Base-by-base conservation (phyloP, 306 rosid species). In the Senna tora region DNA sequence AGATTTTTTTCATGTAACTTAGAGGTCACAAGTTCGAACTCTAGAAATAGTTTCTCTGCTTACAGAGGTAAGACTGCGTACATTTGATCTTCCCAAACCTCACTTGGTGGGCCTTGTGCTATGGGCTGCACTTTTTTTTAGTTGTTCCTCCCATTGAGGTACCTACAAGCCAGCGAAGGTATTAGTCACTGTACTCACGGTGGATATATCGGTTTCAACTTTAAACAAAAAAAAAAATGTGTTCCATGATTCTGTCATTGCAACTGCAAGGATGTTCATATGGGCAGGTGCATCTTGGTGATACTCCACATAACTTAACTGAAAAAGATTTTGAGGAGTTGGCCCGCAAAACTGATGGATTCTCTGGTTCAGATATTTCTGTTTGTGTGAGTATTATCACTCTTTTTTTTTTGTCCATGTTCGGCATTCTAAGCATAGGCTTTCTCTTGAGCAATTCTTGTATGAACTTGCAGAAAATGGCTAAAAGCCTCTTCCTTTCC, bases 231-330 rank as follows among this genome's bases (percentile, higher is more conserved):
- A n/a, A n/a, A n/a, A n/a, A n/a, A 41, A 3, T 53, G 14, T 52
- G 46, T 64, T 45, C 25, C 6, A 12, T 28, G 25, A 42, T 12
- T 42, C 20, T 8, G 22, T 62, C 42, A 4, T 32, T 51, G 2
- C 22, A 73, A 51, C 32, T 36, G 5, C 21, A 63, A 51, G 71
- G 7, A 22, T 39, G 50, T 41, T 28, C 21, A 52, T 22, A 52
- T 34, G 56, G 47, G 72, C 73, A 75, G 96, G 96, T 90, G 77
- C 96, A 90, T 88, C 84, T 90, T 15, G 96, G 96, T 50, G 96
- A 90, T 80, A 90, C 93, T 47, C 96, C 96, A 52, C 82, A 87
- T 76, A 87, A 87, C 60, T 78, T 90, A 67, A 78, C 88, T 45
- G 96, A 90, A 78, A 77, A 80, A 47, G 96, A 90, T 85, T 90